phyloP scores from a whole-genome alignment of 2,329 filamentous ascomycete genomes.

The Aspergillus floridensis region DNA sequence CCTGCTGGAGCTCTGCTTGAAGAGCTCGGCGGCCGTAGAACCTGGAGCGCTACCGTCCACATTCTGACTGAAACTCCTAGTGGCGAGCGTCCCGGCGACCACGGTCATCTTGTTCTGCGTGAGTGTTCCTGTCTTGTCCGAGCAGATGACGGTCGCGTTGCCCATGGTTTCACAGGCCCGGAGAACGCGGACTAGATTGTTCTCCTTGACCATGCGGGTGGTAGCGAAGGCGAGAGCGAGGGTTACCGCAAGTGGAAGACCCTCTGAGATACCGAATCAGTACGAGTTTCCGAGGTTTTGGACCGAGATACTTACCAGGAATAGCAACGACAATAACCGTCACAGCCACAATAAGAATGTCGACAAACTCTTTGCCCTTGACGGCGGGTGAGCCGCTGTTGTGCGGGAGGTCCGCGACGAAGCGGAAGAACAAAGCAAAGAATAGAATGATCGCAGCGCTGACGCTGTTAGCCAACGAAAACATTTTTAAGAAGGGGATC shows the following conservation, averaged over 20 bases:
- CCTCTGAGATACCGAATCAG: constrained; percentile 54
- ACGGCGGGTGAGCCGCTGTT: constrained; percentile 58
- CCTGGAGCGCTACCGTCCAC: constrained; percentile 20
- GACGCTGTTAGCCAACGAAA: constrained; percentile 13
- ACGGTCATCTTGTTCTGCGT: constrained; percentile 76
- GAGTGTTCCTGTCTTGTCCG: constrained; percentile 73
- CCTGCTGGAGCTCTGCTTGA: constrained; percentile 32
- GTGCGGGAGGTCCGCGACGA: constrained; percentile 65
- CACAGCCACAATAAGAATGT: constrained; percentile 74
- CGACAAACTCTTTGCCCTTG: constrained; percentile 75
- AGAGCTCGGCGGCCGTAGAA: constrained; percentile 25
- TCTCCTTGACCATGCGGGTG: constrained; percentile 72
- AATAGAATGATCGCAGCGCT: constrained; percentile 73
- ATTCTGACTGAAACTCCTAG: constrained; percentile 54
- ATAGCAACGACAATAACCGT: constrained; percentile 79
- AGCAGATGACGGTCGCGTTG: constrained; percentile 76
- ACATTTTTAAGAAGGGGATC: background rate
- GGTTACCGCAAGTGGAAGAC: constrained; percentile 73
- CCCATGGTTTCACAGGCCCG: constrained; percentile 81
- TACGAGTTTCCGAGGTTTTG: background rate
- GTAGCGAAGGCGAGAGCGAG: constrained; percentile 74
- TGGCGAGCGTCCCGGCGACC: constrained; percentile 67
- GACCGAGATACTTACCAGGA: constrained; percentile 44
- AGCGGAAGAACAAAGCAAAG: constrained; percentile 80
- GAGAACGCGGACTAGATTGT: constrained; percentile 72